Conservation (phyloP, 129 eudicot species). For the Artemisia annua region DNA sequence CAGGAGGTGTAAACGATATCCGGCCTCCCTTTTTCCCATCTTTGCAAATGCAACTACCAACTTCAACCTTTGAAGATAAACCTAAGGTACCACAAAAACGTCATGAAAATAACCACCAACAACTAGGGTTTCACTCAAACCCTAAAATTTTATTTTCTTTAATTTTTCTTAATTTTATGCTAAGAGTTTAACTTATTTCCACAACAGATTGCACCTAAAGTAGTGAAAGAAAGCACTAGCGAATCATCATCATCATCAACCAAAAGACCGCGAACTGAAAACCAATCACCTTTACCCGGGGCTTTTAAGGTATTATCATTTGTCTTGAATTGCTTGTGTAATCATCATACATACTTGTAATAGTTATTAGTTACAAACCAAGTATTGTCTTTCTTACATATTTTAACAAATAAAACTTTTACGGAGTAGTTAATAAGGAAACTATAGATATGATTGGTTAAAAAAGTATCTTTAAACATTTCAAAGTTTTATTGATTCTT, state of each 20-base stretch:
- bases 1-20: conserved; percentile 38
- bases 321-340: background rate
- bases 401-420: background rate
- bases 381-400: background rate
- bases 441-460: too few species aligned
- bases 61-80: conserved; percentile 58
- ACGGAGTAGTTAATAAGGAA: too few species aligned
- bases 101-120: background rate
- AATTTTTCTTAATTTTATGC: conserved; percentile 4
- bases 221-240: conserved; percentile 45
- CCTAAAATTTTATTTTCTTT: conserved; percentile 5
- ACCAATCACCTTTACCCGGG: conserved; percentile 67
- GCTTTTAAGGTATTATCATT: conserved; percentile 65
- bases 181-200: background rate
- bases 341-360: background rate
- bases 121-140: conserved; percentile 26
- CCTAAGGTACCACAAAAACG: conserved; percentile 51
- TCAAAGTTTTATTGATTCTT: background rate
- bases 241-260: conserved; percentile 51
- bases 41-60: conserved; percentile 47
- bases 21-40: conserved; percentile 57
- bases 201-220: conserved; percentile 43
- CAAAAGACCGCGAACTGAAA: conserved; percentile 75
- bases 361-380: background rate
- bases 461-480: conserved; percentile 1